Conservation (phyloP, 2,329 filamentous ascomycete species). For the Erysiphe pulchra region DNA sequence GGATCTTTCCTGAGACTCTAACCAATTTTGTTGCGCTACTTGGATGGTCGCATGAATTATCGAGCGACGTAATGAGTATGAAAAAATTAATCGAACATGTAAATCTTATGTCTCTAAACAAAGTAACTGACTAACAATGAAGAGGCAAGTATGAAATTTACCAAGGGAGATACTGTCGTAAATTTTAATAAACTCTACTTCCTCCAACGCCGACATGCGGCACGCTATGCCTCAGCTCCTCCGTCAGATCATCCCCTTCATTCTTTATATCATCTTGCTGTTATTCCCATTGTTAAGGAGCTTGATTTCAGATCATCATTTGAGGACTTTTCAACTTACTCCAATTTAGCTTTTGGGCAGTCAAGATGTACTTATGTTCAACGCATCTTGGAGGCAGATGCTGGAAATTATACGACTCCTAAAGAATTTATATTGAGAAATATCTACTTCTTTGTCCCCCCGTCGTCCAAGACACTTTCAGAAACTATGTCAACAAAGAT, state of each 20-base stretch:
- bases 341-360: slow-evolving; percentile 10
- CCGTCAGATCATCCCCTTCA: slow-evolving; percentile 4
- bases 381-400: slow-evolving; percentile 24
- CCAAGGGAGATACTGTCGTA: slow-evolving; percentile 68
- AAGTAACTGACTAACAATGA: neutral
- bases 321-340: slow-evolving; percentile 3
- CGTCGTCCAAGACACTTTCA: slow-evolving; percentile 2
- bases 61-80: slow-evolving; percentile 46
- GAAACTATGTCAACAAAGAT: neutral
- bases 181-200: slow-evolving; percentile 56
- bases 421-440: slow-evolving; percentile 28
- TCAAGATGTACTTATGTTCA: slow-evolving; percentile 21
- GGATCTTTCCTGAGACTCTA: slow-evolving; percentile 36
- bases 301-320: slow-evolving; percentile 2
- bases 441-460: slow-evolving; percentile 27
- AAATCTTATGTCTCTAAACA: slow-evolving; percentile 7
- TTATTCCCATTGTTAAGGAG: slow-evolving; percentile 8
- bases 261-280: slow-evolving; percentile 9
- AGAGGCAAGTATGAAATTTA: slow-evolving; percentile 68
- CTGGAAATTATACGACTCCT: slow-evolving; percentile 29
- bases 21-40: slow-evolving; percentile 65
- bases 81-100: slow-evolving; percentile 44
- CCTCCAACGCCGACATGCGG: slow-evolving; percentile 43
- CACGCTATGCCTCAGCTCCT: slow-evolving; percentile 7
- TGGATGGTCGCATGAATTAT: slow-evolving; percentile 50